Conservation (phyloP, 139 green algal genomes). For the Pleodorina starrii region DNA sequence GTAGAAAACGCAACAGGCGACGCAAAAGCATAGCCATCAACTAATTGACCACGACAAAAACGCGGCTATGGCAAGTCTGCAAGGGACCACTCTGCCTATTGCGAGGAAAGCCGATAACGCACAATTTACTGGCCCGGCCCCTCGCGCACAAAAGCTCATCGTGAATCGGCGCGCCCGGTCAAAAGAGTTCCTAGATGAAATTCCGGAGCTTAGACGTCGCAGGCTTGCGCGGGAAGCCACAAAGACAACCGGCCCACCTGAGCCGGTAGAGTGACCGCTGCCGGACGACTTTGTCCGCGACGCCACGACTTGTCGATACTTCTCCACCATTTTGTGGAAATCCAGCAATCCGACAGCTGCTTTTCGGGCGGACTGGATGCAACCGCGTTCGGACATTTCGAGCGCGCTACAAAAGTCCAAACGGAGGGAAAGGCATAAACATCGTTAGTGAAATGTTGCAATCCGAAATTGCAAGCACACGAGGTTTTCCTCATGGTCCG, state of each 20-base stretch:
- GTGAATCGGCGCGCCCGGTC: too few species aligned
- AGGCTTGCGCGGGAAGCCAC: background rate
- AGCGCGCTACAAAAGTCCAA: slow-evolving; percentile 30
- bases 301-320: slow-evolving; percentile 45
- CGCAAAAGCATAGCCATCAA: background rate
- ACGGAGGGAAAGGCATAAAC: background rate
- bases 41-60: background rate
- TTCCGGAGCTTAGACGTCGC: background rate
- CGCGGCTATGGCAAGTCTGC: too few species aligned
- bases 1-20: background rate
- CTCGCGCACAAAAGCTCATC: background rate
- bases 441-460: background rate
- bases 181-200: background rate
- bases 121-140: too few species aligned
- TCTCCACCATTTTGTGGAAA: slow-evolving; percentile 53
- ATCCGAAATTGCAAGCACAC: background rate
- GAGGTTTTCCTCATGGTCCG: background rate
- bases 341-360: slow-evolving; percentile 34
- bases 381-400: slow-evolving; percentile 39
- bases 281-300: slow-evolving; percentile 29
- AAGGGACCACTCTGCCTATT: too few species aligned
- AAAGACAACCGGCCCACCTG: slow-evolving; percentile 5
- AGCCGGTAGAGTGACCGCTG: slow-evolving; percentile 25
- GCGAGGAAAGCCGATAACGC: slow-evolving; percentile 12
- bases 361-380: slow-evolving; percentile 26